A percentile compares a stretch with the other conserved stretches of the same genome.
phyloP scores from a whole-genome alignment of 2,329 filamentous ascomycete species.

The Epichloe amarillans region DNA sequence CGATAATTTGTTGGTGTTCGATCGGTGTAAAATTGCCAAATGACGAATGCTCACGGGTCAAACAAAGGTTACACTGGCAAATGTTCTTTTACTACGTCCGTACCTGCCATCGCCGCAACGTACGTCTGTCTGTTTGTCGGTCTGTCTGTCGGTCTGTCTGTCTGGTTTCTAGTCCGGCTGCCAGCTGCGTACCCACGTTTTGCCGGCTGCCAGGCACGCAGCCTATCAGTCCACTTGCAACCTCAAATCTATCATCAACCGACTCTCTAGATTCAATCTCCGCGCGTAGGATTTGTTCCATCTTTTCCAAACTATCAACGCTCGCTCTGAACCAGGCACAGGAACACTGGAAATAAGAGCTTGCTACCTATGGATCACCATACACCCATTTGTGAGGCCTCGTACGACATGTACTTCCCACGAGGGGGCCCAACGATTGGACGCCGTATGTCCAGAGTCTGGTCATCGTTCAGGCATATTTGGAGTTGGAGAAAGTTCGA shows the following conservation, averaged over 20 bases:
- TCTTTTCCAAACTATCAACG: background rate
- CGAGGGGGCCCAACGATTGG: constrained; percentile 1
- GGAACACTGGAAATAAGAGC: too few species aligned
- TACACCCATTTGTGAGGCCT: background rate
- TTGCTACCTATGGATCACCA: too few species aligned
- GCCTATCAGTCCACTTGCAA: background rate
- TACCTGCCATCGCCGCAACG: too few species aligned
- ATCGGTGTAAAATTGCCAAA: background rate
- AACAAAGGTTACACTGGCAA: background rate
- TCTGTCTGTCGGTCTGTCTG: too few species aligned
- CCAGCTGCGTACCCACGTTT: too few species aligned
- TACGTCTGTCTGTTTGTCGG: too few species aligned
- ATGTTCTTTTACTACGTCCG: too few species aligned
- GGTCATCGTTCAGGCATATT: constrained; percentile 1
- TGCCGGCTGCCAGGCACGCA: background rate
- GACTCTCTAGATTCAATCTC: background rate
- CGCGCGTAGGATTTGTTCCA: background rate
- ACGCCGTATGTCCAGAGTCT: background rate
- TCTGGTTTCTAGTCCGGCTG: too few species aligned
- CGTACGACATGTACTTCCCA: background rate
- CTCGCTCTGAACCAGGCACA: too few species aligned
- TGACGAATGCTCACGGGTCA: background rate
- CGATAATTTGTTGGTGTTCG: background rate
- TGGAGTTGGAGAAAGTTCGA: background rate
- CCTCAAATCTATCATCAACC: background rate